Percentiles rank a stretch among this genome's conserved stretches.
Conservation (phyloP, 495 filamentous ascomycete genomes). For the Daldinia concentrica region DNA sequence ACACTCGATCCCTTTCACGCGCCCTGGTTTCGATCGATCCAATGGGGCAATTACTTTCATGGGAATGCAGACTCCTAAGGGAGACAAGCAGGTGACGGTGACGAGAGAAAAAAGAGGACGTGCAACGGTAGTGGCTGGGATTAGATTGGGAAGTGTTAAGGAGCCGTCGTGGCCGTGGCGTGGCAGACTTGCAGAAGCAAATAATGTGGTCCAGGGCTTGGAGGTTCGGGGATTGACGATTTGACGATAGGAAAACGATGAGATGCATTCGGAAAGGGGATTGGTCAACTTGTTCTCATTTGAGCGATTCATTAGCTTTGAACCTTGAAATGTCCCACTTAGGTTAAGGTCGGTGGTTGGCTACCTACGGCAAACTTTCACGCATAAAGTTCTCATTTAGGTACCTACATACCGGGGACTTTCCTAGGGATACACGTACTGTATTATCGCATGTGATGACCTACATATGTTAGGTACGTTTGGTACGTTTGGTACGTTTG, state of each 20-base stretch:
- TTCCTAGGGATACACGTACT: background rate
- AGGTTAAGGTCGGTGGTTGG: slow-evolving; percentile 11
- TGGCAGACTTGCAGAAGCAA: slow-evolving; percentile 29
- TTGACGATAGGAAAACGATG: slow-evolving; percentile 17
- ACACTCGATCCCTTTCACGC: slow-evolving; percentile 17
- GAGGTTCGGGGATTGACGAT: slow-evolving; percentile 3
- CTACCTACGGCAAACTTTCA: slow-evolving; percentile 15
- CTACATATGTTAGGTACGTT: too few species aligned
- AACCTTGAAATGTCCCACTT: slow-evolving; percentile 29
- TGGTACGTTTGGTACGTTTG: slow-evolving; percentile 6
- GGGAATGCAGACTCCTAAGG: slow-evolving; percentile 27
- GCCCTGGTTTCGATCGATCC: slow-evolving; percentile 26
- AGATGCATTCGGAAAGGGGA: slow-evolving; percentile 42
- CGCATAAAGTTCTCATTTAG: slow-evolving; percentile 41
- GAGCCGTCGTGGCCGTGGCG: slow-evolving; percentile 34
- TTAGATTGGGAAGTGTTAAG: slow-evolving; percentile 7
- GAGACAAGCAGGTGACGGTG: slow-evolving; percentile 4
- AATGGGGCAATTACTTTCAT: slow-evolving; percentile 23
- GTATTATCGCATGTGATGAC: slow-evolving; percentile 21
- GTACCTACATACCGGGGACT: slow-evolving; percentile 32
- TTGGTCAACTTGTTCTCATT: slow-evolving; percentile 22
- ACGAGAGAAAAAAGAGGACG: slow-evolving; percentile 6
- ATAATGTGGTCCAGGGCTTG: slow-evolving; percentile 26
- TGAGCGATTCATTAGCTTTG: slow-evolving; percentile 22
- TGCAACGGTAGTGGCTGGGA: slow-evolving; percentile 29